Evolutionary conservation across 2,329 filamentous ascomycete genomes (phyloP), one percentile per base, ranked within the genome.

Genomic region (Aspergillus fijiensis): DNA sequence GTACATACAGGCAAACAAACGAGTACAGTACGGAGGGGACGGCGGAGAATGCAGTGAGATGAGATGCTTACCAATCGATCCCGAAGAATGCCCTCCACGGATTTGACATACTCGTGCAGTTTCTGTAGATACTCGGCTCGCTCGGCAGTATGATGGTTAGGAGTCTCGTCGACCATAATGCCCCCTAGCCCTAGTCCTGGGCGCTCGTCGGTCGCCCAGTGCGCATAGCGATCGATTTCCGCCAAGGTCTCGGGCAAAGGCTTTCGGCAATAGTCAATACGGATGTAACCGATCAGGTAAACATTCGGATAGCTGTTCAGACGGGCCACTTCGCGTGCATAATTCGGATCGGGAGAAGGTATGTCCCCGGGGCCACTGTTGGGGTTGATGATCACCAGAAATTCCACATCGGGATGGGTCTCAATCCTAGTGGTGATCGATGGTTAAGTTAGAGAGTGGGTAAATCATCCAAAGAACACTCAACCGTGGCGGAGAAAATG

Each of bases 211-310:
- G 33, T 29, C 4, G 62, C 52, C 63, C 63, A 65, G 11, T 51
- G 45, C 48, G 62, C 63, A 45, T 65, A 65, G 19, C 56, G 60
- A 51, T 63, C 57, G n/a, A 67, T 60, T 50, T 68, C 66, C n/a
- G 57, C 59, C 35, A 25, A 60, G 21, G 56, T 47, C 2, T 59
- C 56, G 1, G n/a, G 23, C 31, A 64, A 50, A 54, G 65, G 61
- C 61, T 67, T 68, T 25, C 47, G 56, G 64, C 67, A 68, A 58
- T 69, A 69, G 61, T 67, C 58, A 53, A 69, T 59, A 31, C 64
- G 64, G 42, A 69, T 64, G 47, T 69, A 69, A 49, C 67, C 67
- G 33, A 67, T 59, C n/a, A 61, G 61, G 61, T 62, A 61, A 49
- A 66, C 63, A 55, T 67, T 68, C 21, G 49, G 33, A 33, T 58